Evolutionary conservation across 2,329 filamentous ascomycete genomes (phyloP).

Genomic region (Orbilia blumenaviensis): DNA sequence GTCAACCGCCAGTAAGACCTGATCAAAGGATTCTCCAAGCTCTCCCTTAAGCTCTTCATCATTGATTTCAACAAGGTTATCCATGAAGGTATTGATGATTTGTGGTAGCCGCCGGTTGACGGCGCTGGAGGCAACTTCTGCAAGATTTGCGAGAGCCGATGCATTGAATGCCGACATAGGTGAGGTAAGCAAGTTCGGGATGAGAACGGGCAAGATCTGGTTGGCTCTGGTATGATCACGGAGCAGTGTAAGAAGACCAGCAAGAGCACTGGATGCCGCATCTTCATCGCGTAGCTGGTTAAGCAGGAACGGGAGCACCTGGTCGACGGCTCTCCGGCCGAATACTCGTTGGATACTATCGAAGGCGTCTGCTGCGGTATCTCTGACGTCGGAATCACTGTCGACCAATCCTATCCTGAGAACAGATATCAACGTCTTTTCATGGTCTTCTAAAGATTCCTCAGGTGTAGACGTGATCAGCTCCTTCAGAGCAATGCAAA

Average conservation of each 20-base stretch:
- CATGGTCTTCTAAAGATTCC: slow-evolving; percentile 90
- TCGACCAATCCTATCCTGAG: slow-evolving; percentile 93
- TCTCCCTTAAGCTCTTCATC: slow-evolving; percentile 79
- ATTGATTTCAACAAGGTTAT: slow-evolving; percentile 81
- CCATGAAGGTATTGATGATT: slow-evolving; percentile 93
- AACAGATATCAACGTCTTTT: slow-evolving; percentile 93
- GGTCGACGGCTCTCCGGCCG: slow-evolving; percentile 92
- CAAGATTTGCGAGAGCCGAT: slow-evolving; percentile 88
- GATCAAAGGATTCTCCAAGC: slow-evolving; percentile 82
- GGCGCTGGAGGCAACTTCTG: slow-evolving; percentile 85
- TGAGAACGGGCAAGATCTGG: slow-evolving; percentile 93
- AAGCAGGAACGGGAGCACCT: slow-evolving; percentile 91
- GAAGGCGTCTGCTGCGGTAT: slow-evolving; percentile 96
- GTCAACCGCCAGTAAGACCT: slow-evolving; percentile 89
- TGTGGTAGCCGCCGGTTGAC: slow-evolving; percentile 90
- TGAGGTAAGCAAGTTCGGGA: slow-evolving; percentile 87
- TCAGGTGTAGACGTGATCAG: slow-evolving; percentile 87
- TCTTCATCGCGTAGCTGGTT: slow-evolving; percentile 85
- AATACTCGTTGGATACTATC: slow-evolving; percentile 92
- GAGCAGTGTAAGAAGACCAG: slow-evolving; percentile 89
- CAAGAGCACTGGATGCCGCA: slow-evolving; percentile 88
- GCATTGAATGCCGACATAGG: slow-evolving; percentile 96
- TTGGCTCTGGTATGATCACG: slow-evolving; percentile 94
- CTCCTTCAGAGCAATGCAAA: slow-evolving; percentile 94
- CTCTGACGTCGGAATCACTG: slow-evolving; percentile 85